A percentile compares a stretch with the other conserved stretches of the same genome.
These are phyloP conservation scores for Termitomyces titanicus DNA, from an alignment of 768 basidiomycete genomes.

Conservation along the genomic window DNA sequence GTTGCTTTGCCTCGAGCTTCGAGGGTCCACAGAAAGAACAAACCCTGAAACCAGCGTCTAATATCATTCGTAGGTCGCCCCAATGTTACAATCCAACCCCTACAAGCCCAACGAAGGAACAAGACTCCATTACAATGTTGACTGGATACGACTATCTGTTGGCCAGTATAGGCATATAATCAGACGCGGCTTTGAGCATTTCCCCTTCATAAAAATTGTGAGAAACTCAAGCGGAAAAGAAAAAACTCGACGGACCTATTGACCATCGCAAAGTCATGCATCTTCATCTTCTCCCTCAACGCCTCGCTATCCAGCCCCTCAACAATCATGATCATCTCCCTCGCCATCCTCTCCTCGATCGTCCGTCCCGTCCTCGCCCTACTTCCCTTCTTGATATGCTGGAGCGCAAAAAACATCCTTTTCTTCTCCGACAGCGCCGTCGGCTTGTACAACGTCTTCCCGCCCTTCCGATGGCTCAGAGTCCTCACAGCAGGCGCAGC, in stretches of 20 bases:
- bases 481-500: conserved; percentile 71
- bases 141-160: too few species aligned
- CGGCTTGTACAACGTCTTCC: conserved; percentile 66
- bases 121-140: too few species aligned
- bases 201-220: conserved; percentile 4
- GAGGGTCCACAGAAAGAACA: too few species aligned
- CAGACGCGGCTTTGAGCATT: conserved; percentile 14
- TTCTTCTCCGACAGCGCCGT: conserved; percentile 78
- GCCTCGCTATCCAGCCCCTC: conserved; percentile 50
- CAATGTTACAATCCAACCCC: too few species aligned
- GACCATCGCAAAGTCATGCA: conserved; percentile 69
- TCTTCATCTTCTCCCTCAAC: conserved; percentile 55
- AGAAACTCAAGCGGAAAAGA: not conserved
- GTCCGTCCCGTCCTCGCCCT: conserved; percentile 52
- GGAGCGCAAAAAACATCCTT: conserved; percentile 63
- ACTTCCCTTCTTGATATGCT: conserved; percentile 67
- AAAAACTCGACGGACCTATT: conserved; percentile 57
- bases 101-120: too few species aligned
- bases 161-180: too few species aligned
- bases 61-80: too few species aligned
- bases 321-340: conserved; percentile 73
- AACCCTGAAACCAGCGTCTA: too few species aligned
- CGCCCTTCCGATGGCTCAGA: conserved; percentile 53
- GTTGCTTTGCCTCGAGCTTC: too few species aligned
- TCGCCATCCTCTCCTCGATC: conserved; percentile 68